phyloP scores from a whole-genome alignment of 2,329 filamentous ascomycete genomes.

The Rutstroemia sp. region DNA sequence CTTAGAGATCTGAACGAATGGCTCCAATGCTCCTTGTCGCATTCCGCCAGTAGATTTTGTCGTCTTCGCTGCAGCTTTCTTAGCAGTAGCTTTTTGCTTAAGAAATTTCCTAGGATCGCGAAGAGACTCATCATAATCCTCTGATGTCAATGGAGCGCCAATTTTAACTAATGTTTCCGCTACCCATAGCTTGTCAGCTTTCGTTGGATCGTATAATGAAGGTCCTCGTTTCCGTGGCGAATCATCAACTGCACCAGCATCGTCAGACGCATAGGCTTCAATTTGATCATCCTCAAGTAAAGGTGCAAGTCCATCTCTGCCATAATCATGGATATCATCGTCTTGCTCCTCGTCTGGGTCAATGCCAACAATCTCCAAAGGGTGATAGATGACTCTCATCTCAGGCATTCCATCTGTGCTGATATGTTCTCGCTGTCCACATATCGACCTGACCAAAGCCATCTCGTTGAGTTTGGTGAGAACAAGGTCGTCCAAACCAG shows the following conservation, averaged over 20 bases:
- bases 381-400: slow-evolving; percentile 70
- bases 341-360: slow-evolving; percentile 68
- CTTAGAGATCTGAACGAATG: slow-evolving; percentile 28
- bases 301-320: slow-evolving; percentile 49
- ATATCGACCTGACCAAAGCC: slow-evolving; percentile 57
- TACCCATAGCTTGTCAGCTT: slow-evolving; percentile 62
- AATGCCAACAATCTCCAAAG: slow-evolving; percentile 68
- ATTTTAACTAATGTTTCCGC: slow-evolving; percentile 55
- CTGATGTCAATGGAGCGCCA: slow-evolving; percentile 57
- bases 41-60: slow-evolving; percentile 17
- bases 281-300: slow-evolving; percentile 58
- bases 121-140: slow-evolving; percentile 51
- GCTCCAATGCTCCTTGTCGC: slow-evolving; percentile 29
- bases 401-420: slow-evolving; percentile 71
- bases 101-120: slow-evolving; percentile 22
- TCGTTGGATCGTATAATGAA: slow-evolving; percentile 55
- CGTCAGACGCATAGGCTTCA: slow-evolving; percentile 26
- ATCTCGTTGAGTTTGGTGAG: slow-evolving; percentile 39
- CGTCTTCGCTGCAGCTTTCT: slow-evolving; percentile 16
- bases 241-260: slow-evolving; percentile 9
- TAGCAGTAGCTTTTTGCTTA: slow-evolving; percentile 19
- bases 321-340: slow-evolving; percentile 31
- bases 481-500: slow-evolving; percentile 29
- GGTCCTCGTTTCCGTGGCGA: slow-evolving; percentile 31
- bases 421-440: slow-evolving; percentile 60